phyloP scores from a whole-genome alignment of 2,329 filamentous ascomycete genomes.

The Ophiostoma quercus region DNA sequence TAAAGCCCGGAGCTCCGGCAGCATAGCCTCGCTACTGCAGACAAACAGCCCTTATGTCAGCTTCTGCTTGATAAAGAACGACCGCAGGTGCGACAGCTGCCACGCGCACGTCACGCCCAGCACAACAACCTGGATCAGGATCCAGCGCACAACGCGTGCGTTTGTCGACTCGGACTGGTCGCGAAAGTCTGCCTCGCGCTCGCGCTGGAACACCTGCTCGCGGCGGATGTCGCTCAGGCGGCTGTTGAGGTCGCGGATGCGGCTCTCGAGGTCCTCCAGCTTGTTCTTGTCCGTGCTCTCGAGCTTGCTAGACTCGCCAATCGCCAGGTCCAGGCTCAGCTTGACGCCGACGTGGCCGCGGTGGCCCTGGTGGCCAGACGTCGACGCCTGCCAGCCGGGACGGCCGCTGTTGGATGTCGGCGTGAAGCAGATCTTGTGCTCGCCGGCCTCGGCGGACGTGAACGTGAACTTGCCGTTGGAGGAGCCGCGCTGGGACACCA shows the following conservation, averaged over 20 bases:
- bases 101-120: slow-evolving; percentile 86
- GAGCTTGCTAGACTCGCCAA: slow-evolving; percentile 90
- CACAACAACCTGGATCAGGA: slow-evolving; percentile 79
- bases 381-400: slow-evolving; percentile 65
- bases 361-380: slow-evolving; percentile 34
- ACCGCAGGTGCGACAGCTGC: slow-evolving; percentile 91
- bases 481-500: slow-evolving; percentile 78
- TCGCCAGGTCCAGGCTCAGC: slow-evolving; percentile 81
- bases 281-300: slow-evolving; percentile 91
- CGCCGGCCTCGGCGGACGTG: slow-evolving; percentile 86
- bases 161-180: slow-evolving; percentile 96
- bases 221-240: slow-evolving; percentile 81
- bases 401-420: slow-evolving; percentile 67
- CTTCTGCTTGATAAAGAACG: slow-evolving; percentile 99
- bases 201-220: slow-evolving; percentile 95
- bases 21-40: not conserved
- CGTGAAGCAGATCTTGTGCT: slow-evolving; percentile 93
- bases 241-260: slow-evolving; percentile 83
- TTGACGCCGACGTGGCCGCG: slow-evolving; percentile 68
- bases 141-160: slow-evolving; percentile 86
- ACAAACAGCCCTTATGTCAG: slow-evolving; percentile 60
- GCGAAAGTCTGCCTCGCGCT: slow-evolving; percentile 95
- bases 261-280: slow-evolving; percentile 80
- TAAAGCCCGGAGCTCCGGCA: not conserved
- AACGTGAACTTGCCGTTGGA: slow-evolving; percentile 86